phyloP scores from a whole-genome alignment of 2,329 filamentous ascomycete species.

The Apiospora rasikravindrae region DNA sequence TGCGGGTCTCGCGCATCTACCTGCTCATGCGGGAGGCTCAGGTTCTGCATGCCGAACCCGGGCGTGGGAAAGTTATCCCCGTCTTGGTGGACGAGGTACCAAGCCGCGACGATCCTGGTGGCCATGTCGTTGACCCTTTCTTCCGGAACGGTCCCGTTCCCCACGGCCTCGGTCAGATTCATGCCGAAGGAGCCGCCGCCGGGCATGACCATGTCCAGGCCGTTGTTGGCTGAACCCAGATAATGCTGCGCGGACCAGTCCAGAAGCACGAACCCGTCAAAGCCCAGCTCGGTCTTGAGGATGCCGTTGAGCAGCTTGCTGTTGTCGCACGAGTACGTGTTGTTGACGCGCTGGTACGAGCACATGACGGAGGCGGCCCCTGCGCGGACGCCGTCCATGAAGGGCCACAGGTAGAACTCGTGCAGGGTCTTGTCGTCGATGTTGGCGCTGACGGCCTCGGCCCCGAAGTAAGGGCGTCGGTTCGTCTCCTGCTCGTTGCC shows the following conservation, averaged over 20 bases:
- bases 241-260: conserved; percentile 74
- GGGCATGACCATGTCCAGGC: conserved; percentile 75
- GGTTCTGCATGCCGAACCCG: conserved; percentile 65
- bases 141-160: conserved; percentile 75
- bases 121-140: conserved; percentile 80
- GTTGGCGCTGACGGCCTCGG: conserved; percentile 64
- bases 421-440: conserved; percentile 70
- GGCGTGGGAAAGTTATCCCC: conserved; percentile 50
- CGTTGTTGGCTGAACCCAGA: conserved; percentile 59
- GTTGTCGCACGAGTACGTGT: conserved; percentile 77
- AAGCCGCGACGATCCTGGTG: conserved; percentile 68
- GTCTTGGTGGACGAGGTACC: conserved; percentile 62
- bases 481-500: conserved; percentile 66
- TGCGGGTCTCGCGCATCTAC: conserved; percentile 56
- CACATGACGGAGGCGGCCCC: conserved; percentile 68
- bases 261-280: conserved; percentile 71
- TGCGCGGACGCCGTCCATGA: conserved; percentile 63
- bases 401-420: conserved; percentile 71
- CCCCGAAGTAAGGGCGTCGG: conserved; percentile 47
- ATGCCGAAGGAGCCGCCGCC: conserved; percentile 60
- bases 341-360: conserved; percentile 74
- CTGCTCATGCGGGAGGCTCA: conserved; percentile 50
- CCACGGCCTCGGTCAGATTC: conserved; percentile 76
- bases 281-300: conserved; percentile 67
- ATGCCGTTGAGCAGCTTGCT: conserved; percentile 71